Evolutionary conservation across 805 yeast genomes (phyloP).

Genomic region (Teunomyces atbi): DNA sequence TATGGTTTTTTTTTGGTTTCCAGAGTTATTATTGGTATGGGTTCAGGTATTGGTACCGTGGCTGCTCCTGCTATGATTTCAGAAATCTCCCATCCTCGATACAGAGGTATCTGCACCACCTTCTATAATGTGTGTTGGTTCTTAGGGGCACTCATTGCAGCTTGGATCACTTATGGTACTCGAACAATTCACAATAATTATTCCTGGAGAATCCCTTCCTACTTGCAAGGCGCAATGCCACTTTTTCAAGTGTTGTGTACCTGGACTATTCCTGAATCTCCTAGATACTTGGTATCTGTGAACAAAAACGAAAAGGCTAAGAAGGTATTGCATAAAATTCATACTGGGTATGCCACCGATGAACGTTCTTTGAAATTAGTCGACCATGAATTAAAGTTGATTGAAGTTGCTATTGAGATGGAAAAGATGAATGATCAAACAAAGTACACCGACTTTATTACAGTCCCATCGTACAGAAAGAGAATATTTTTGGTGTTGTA

Average conservation of each 20-base stretch:
- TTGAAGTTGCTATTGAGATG: slow-evolving; percentile 6
- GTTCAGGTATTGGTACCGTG: slow-evolving; percentile 40
- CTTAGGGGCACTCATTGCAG: slow-evolving; percentile 51
- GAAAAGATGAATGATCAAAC: background rate
- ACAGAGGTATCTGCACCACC: slow-evolving; percentile 26
- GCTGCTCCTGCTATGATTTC: slow-evolving; percentile 50
- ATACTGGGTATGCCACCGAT: slow-evolving; percentile 14
- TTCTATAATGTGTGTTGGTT: slow-evolving; percentile 52
- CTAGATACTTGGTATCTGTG: slow-evolving; percentile 21
- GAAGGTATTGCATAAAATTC: slow-evolving; percentile 7
- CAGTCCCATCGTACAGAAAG: slow-evolving; percentile 21
- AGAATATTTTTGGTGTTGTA: background rate
- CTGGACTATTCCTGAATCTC: slow-evolving; percentile 31
- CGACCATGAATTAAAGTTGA: slow-evolving; percentile 4
- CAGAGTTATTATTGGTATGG: slow-evolving; percentile 50
- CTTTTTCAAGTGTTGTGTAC: slow-evolving; percentile 34
- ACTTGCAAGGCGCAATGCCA: slow-evolving; percentile 50
- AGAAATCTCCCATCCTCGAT: slow-evolving; percentile 48
- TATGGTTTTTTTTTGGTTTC: slow-evolving; percentile 40
- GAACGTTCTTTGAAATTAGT: slow-evolving; percentile 9
- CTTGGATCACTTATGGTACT: slow-evolving; percentile 52
- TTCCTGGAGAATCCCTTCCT: slow-evolving; percentile 57
- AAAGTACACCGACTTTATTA: slow-evolving; percentile 5
- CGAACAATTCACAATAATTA: slow-evolving; percentile 26
- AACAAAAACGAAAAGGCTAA: slow-evolving; percentile 16